phyloP scores from a whole-genome alignment of 2,329 filamentous ascomycete species.

The Colletotrichum sp. region DNA sequence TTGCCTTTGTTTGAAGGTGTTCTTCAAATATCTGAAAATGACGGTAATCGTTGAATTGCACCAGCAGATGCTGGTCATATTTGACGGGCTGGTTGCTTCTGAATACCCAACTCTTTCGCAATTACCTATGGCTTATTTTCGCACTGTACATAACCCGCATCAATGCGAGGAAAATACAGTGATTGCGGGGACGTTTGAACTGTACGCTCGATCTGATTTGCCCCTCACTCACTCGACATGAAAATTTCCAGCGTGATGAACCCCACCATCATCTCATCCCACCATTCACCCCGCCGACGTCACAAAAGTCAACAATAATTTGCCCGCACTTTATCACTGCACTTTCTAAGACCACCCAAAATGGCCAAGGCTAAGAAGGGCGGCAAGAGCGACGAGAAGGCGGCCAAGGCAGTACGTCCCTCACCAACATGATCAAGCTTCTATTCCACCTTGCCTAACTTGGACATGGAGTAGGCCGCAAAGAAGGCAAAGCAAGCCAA shows the following conservation, averaged over 20 bases:
- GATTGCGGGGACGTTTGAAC: background rate
- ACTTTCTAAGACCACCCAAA: background rate
- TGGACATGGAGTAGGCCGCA: conserved; percentile 47
- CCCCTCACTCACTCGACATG: conserved; percentile 7
- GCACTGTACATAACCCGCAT: background rate
- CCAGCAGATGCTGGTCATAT: background rate
- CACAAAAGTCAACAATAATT: conserved; percentile 1
- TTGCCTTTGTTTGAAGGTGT: background rate
- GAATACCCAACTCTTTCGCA: background rate
- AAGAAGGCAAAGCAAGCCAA: conserved; percentile 83
- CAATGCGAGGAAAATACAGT: background rate
- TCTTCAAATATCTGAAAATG: background rate
- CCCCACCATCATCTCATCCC: conserved; percentile 19
- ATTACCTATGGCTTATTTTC: background rate
- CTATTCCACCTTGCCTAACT: conserved; percentile 25
- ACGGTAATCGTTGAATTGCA: background rate
- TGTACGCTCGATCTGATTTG: conserved; percentile 3
- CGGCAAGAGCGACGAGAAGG: conserved; percentile 50
- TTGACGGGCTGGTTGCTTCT: background rate
- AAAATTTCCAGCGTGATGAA: conserved; percentile 14
- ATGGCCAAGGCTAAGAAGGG: conserved; percentile 60
- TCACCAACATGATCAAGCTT: background rate
- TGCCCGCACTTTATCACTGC: background rate
- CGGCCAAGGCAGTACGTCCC: conserved; percentile 50
- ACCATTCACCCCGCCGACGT: conserved; percentile 18